Evolutionary conservation across 768 basidiomycete species (phyloP), one percentile per base, ranked within the genome.

Genomic region (Lyophyllum shimeji): DNA sequence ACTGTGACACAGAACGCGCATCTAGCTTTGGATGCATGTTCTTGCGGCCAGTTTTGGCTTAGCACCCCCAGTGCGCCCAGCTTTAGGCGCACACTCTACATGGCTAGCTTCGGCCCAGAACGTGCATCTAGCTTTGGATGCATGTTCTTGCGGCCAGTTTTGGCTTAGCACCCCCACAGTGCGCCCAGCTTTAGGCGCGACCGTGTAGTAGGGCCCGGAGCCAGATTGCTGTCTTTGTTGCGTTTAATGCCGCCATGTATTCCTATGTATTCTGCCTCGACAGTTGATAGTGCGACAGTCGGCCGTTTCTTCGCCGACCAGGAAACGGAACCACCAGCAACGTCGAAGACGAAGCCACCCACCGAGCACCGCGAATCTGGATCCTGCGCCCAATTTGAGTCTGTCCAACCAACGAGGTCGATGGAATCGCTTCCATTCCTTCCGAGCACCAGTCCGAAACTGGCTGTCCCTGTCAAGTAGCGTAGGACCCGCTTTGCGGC

Each of bases 151-250:
- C n/a, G n/a, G n/a, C n/a, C n/a, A n/a, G n/a, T n/a, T n/a, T n/a
- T n/a, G n/a, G n/a, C n/a, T n/a, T n/a, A n/a, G n/a, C n/a, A n/a
- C n/a, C n/a, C n/a, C n/a, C n/a, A n/a, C n/a, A n/a, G n/a, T n/a
- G n/a, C n/a, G n/a, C n/a, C n/a, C n/a, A n/a, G n/a, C n/a, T n/a
- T n/a, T n/a, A n/a, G n/a, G n/a, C n/a, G n/a, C n/a, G n/a, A n/a
- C n/a, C n/a, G n/a, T n/a, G n/a, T n/a, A 73, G 45, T 11, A 69
- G 61, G 6, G 34, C 52, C 9, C 57, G 59, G 46, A 71, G 57
- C 73, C 73, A 79, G 29, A 73, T 52, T 0, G 62, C 65, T 50
- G 77, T 64, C 44, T 71, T 60, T 0, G 64, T 60, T 1, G 66
- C 68, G 13, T 73, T 61, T 0, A 66, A 48, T 3, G 65, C 53